Evolutionary conservation across 345 rosid species (phyloP).

Genomic region (Populus alba): DNA sequence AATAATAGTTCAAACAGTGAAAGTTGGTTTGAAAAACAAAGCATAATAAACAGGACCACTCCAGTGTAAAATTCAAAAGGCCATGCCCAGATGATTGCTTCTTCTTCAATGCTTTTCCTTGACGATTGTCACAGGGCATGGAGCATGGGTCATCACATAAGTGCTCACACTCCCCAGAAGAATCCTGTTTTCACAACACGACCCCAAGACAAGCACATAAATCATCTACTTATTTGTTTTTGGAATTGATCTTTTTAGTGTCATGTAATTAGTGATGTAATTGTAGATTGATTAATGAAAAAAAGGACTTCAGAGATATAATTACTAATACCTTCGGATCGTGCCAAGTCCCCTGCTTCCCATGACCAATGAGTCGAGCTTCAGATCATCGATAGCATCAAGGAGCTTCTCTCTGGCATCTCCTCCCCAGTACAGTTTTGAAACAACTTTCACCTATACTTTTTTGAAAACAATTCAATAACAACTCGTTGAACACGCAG

Average conservation of each 20-base stretch:
- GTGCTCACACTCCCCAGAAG: slow-evolving; percentile 67
- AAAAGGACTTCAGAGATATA: too few species aligned
- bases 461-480: too few species aligned
- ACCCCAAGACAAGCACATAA: slow-evolving; percentile 1
- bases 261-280: too few species aligned
- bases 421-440: slow-evolving; percentile 83
- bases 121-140: slow-evolving; percentile 60
- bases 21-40: background rate
- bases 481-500: background rate
- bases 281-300: too few species aligned
- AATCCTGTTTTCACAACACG: slow-evolving; percentile 54
- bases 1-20: background rate
- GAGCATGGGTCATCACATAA: slow-evolving; percentile 44
- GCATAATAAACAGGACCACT: background rate
- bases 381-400: slow-evolving; percentile 68
- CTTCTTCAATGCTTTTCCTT: slow-evolving; percentile 22
- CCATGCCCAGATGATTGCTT: background rate
- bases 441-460: slow-evolving; percentile 48
- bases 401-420: slow-evolving; percentile 85
- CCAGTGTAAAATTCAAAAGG: background rate
- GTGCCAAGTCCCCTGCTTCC: slow-evolving; percentile 96
- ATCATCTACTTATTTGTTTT: background rate
- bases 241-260: too few species aligned
- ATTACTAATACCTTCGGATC: slow-evolving; percentile 51
- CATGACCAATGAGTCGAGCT: slow-evolving; percentile 80